Evolutionary conservation across 352 stramenopile genomes (phyloP).

Genomic region (Pythium biforme): DNA sequence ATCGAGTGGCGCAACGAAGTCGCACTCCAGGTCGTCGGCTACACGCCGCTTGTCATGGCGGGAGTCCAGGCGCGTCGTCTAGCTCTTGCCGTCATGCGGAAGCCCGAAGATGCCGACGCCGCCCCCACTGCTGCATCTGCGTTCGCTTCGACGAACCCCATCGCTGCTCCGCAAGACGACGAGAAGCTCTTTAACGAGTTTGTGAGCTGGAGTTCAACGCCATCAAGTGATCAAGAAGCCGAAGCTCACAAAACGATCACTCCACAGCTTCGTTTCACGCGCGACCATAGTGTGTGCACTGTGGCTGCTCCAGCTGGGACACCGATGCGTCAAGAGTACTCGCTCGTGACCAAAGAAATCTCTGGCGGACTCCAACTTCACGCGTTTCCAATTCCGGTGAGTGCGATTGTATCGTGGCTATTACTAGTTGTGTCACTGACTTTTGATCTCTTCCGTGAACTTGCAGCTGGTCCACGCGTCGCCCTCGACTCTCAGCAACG

Average conservation of each 20-base stretch:
- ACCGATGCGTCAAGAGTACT: conserved; percentile 75
- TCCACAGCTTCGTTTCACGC: conserved; percentile 71
- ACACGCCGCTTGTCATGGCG: conserved; percentile 77
- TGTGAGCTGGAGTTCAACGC: conserved; percentile 63
- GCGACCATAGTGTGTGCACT: conserved; percentile 67
- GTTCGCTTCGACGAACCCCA: background rate
- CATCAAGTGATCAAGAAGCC: conserved; percentile 9
- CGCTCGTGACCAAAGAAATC: conserved; percentile 85
- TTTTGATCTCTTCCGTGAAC: background rate
- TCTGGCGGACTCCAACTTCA: conserved; percentile 72
- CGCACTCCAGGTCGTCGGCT: conserved; percentile 68
- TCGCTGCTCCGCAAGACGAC: conserved; percentile 47
- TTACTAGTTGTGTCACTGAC: conserved; percentile 12
- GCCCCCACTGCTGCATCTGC: conserved; percentile 9
- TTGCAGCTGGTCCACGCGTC: conserved; percentile 62
- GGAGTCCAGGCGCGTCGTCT: conserved; percentile 76
- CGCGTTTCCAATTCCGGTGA: conserved; percentile 81
- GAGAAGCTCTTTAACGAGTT: conserved; percentile 86
- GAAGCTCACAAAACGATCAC: conserved; percentile 68
- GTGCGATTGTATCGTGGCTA: background rate
- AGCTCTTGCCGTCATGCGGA: conserved; percentile 67
- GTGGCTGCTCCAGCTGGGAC: conserved; percentile 54
- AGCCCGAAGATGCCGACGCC: conserved; percentile 28
- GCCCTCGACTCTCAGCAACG: conserved; percentile 49
- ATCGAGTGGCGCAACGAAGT: conserved; percentile 85